These are phyloP conservation scores for Cicer cuneatum DNA, from an alignment of 306 rosid genomes.

Conservation along the genomic window DNA sequence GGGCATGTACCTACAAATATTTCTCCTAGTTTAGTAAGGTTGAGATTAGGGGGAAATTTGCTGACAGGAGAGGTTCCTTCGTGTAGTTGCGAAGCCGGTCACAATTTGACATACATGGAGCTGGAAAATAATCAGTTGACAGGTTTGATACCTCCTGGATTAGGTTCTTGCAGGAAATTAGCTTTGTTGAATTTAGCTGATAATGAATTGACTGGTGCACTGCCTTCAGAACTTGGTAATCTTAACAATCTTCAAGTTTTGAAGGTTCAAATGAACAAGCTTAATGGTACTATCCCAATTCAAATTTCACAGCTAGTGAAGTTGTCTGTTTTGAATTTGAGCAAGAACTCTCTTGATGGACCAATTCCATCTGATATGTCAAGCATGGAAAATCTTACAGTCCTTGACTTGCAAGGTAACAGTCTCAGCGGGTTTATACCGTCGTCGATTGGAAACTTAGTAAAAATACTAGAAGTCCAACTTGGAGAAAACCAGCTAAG, in stretches of 20 bases:
- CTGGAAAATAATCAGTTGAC: constrained; percentile 58
- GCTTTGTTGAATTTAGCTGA: constrained; percentile 72
- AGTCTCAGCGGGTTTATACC: constrained; percentile 68
- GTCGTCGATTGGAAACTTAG: constrained; percentile 30
- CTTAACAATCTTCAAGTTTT: constrained; percentile 66
- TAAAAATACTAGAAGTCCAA: constrained; percentile 61
- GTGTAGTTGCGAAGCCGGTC: neutral
- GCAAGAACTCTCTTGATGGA: constrained; percentile 72
- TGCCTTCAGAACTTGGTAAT: constrained; percentile 60
- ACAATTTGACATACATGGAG: constrained; percentile 64
- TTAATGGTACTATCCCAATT: constrained; percentile 65
- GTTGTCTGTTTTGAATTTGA: constrained; percentile 60
- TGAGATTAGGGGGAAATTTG: constrained; percentile 70
- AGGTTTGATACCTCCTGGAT: constrained; percentile 56
- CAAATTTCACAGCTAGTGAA: constrained; percentile 40
- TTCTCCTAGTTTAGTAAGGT: constrained; percentile 58
- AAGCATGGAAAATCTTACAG: constrained; percentile 44
- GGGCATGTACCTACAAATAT: constrained; percentile 60
- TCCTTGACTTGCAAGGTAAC: constrained; percentile 64
- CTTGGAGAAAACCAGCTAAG: constrained; percentile 67
- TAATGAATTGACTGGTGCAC: constrained; percentile 54
- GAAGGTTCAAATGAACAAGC: constrained; percentile 63
- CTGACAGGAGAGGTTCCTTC: constrained; percentile 58
- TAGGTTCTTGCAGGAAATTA: constrained; percentile 58
- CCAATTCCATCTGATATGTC: constrained; percentile 60